These are phyloP conservation scores for Obelidium mucronatum DNA, from an alignment of 192 early-diverging fungal species.

Conservation along the genomic window DNA sequence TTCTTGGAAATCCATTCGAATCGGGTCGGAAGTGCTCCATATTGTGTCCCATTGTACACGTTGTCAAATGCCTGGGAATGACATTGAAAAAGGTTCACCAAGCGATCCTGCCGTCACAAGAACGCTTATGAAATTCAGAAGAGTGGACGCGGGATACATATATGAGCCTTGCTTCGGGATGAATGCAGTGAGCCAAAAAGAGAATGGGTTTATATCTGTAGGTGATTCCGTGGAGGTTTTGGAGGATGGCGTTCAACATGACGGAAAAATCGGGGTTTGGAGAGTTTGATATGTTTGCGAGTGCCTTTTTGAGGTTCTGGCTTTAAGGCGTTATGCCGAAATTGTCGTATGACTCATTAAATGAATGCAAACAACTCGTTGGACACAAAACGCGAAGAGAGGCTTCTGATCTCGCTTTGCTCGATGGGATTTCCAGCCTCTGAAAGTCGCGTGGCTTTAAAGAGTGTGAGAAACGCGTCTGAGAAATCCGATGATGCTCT, in stretches of 20 bases:
- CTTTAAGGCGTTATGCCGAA: too few relatives aligned
- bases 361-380: too few relatives aligned
- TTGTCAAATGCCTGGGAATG: slow-evolving; percentile 50
- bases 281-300: too few relatives aligned
- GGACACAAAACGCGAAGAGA: too few relatives aligned
- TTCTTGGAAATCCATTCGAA: slow-evolving; percentile 63
- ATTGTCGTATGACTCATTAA: too few relatives aligned
- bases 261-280: slow-evolving; percentile 47
- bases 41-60: slow-evolving; percentile 49
- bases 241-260: slow-evolving; percentile 30
- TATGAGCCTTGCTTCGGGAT: slow-evolving; percentile 52
- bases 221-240: slow-evolving; percentile 42
- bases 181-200: slow-evolving; percentile 39
- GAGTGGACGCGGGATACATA: slow-evolving; percentile 44
- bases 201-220: slow-evolving; percentile 30
- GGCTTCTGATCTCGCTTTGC: too few relatives aligned
- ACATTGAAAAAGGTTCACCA: slow-evolving; percentile 39
- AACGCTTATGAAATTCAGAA: slow-evolving; percentile 42
- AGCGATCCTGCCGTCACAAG: slow-evolving; percentile 32
- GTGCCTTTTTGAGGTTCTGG: too few relatives aligned
- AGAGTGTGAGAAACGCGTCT: too few relatives aligned
- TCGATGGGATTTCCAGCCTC: too few relatives aligned
- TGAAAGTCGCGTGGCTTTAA: too few relatives aligned
- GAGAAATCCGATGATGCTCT: too few relatives aligned
- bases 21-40: slow-evolving; percentile 38